Conservation (phyloP, 2,329 filamentous ascomycete species). For the Penicillium sp. region DNA sequence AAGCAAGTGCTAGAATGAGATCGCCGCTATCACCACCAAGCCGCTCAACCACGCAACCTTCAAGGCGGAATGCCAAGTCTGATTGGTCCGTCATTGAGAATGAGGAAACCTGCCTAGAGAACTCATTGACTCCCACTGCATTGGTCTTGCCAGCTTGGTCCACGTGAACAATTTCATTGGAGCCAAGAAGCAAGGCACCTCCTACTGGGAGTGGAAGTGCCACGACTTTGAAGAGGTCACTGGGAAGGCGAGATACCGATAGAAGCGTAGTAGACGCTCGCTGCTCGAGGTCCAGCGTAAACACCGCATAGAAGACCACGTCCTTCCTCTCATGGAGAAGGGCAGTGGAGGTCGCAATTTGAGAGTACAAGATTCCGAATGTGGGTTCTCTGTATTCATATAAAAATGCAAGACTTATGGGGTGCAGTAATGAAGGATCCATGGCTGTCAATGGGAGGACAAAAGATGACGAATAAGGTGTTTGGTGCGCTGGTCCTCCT, state of each 20-base stretch:
- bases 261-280: conserved; percentile 88
- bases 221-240: conserved; percentile 78
- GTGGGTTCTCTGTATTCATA: conserved; percentile 97
- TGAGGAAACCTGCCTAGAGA: conserved; percentile 74
- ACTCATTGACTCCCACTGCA: conserved; percentile 87
- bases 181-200: conserved; percentile 78
- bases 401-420: conserved; percentile 86
- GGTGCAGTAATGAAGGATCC: conserved; percentile 81
- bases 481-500: conserved; percentile 44
- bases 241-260: conserved; percentile 78
- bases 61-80: conserved; percentile 71
- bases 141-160: conserved; percentile 94
- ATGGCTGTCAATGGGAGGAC: conserved; percentile 85
- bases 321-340: conserved; percentile 75
- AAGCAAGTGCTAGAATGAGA: conserved; percentile 73
- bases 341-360: conserved; percentile 66
- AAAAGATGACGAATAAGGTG: conserved; percentile 85
- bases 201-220: conserved; percentile 82
- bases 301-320: conserved; percentile 84
- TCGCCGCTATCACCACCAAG: conserved; percentile 75
- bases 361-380: conserved; percentile 86
- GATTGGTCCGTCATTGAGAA: conserved; percentile 87
- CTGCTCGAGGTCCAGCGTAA: conserved; percentile 90
- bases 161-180: conserved; percentile 89
- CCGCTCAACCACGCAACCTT: conserved; percentile 73